These are phyloP conservation scores for Colletotrichum neosansevieriae DNA, from an alignment of 2,329 filamentous ascomycete species.

Conservation along the genomic window DNA sequence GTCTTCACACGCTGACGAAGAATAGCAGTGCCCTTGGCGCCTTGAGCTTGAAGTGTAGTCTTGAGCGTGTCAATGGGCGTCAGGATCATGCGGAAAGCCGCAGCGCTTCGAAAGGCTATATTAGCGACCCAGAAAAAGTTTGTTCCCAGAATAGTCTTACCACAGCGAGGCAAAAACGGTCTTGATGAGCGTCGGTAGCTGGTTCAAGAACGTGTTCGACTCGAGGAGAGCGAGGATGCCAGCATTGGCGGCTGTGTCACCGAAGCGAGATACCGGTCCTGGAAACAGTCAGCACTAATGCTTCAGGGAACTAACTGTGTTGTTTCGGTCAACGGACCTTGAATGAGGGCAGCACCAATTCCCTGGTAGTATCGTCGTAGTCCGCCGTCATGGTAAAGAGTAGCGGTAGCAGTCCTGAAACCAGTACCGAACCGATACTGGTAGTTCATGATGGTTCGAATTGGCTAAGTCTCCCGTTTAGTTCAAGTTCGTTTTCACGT, in stretches of 20 bases:
- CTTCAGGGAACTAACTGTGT: not conserved
- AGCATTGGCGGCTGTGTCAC: constrained; percentile 62
- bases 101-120: constrained; percentile 49
- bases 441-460: constrained; percentile 64
- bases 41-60: constrained; percentile 62
- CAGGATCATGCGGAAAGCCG: constrained; percentile 60
- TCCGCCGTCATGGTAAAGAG: constrained; percentile 57
- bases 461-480: constrained; percentile 48
- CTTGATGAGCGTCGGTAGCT: constrained; percentile 56
- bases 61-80: constrained; percentile 64
- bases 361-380: constrained; percentile 60
- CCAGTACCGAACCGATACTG: constrained; percentile 60
- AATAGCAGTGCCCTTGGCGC: constrained; percentile 55
- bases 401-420: constrained; percentile 54
- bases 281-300: not conserved
- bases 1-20: constrained; percentile 58
- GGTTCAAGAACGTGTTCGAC: constrained; percentile 59
- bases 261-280: constrained; percentile 60
- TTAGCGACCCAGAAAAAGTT: not conserved
- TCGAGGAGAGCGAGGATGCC: constrained; percentile 61
- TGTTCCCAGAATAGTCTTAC: constrained; percentile 38
- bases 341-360: constrained; percentile 57
- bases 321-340: constrained; percentile 47
- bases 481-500: too few species aligned
- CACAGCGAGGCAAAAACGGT: constrained; percentile 62